Evolutionary conservation across 768 basidiomycete species (phyloP), one percentile per base, ranked within the genome.

Genomic region (Neoboletus subvelutipes): DNA sequence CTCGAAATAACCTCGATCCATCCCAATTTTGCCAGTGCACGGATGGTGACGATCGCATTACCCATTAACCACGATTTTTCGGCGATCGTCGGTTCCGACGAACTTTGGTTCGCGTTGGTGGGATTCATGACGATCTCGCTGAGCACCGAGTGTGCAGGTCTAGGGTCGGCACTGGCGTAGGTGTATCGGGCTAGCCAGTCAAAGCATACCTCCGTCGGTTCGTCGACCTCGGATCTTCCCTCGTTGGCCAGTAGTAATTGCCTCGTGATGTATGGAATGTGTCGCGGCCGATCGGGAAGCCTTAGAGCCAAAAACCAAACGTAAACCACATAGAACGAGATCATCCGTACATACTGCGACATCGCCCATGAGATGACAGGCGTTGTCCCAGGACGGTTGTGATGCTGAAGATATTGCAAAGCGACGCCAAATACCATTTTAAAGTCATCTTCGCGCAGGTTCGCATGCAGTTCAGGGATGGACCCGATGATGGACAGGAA

Each of bases 101-200:
- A 55, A 4, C 76, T 22, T 34, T 58, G n/a, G 45, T 64, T 54
- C 43, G 70, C 64, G 33, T 61, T 64, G 48, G 73, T 72, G 2
- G 83, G 78, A 47, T 82, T 83, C 81, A 88, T 86, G 50, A 96
- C 79, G 51, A 94, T 83, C 36, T 94, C 89, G 59, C 81, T 83
- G 53, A 98, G 80, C 50, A 87, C 78, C 1, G 92, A 92, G 33
- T 79, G 81, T 1, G 93, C 84, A 2, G 96, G 93, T 17, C 90
- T 84, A 1, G 96, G 95, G 67, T 97, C 94, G 17, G 94, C 93
- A 65, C 89, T 94, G 15, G 88, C 93, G 65, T 95, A 98, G 0
- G 96, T 89, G 69, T 97, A 97, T 18, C 97, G 81, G 11, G 93
- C 89, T 18, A 99, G 80, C 94, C 95, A 98, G 70, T 99, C 97